A percentile compares a stretch with the other conserved stretches of the same genome.
Conservation (phyloP, 1,284 basidiomycete genomes). For the Ustilago xerochloae region DNA sequence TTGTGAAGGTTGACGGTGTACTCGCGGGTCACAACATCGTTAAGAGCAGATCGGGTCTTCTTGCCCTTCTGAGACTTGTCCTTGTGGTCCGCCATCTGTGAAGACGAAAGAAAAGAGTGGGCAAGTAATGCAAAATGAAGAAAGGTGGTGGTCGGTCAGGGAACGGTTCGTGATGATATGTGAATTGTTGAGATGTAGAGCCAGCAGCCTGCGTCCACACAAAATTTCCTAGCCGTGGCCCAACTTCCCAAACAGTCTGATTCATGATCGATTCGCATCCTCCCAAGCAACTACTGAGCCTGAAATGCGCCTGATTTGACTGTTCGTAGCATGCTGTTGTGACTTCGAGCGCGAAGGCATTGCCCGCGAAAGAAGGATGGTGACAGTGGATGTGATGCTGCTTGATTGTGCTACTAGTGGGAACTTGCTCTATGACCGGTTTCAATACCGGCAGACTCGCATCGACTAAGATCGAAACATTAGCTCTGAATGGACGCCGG, state of each 20-base stretch:
- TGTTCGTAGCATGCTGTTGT: neutral
- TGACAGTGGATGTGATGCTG: neutral
- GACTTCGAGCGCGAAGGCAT: too few species aligned
- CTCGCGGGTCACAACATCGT: conserved; percentile 62
- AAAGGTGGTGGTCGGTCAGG: conserved; percentile 13
- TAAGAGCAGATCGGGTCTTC: conserved; percentile 67
- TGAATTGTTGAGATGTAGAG: too few species aligned
- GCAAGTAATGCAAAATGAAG: neutral
- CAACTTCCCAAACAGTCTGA: too few species aligned
- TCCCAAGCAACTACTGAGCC: too few species aligned
- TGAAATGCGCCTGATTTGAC: too few species aligned
- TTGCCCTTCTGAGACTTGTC: conserved; percentile 66
- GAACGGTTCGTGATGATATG: neutral
- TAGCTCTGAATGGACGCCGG: too few species aligned
- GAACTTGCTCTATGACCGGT: too few species aligned
- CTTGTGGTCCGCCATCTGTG: conserved; percentile 60
- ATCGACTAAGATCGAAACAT: too few species aligned
- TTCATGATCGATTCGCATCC: too few species aligned
- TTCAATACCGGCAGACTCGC: too few species aligned
- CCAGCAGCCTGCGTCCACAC: neutral
- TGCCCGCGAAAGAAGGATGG: too few species aligned
- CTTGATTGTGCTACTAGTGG: too few species aligned
- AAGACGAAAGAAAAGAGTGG: neutral
- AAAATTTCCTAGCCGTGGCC: neutral
- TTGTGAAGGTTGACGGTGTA: conserved; percentile 69